Percentiles rank a stretch among this genome's conserved stretches.
Conservation (phyloP, 2,329 filamentous ascomycete species). For the Sclerotinia minor region DNA sequence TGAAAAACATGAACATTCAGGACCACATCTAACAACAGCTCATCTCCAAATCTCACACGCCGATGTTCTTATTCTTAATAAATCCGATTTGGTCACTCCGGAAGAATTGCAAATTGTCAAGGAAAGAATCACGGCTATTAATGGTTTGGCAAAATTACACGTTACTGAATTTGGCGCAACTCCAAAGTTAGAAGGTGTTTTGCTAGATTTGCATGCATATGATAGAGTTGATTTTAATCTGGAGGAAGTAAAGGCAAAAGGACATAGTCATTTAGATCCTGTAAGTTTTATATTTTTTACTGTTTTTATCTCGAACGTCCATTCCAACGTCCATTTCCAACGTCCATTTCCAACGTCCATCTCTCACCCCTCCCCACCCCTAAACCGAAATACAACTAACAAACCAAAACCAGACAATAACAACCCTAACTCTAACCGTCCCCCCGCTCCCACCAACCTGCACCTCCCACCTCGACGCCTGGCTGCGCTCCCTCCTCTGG, state of each 20-base stretch:
- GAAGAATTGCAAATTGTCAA: slow-evolving; percentile 69
- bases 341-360: not conserved
- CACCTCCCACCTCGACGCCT: slow-evolving; percentile 47
- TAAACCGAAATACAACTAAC: not conserved
- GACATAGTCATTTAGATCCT: slow-evolving; percentile 88
- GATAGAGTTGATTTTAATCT: slow-evolving; percentile 75
- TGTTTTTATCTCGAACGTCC: not conserved
- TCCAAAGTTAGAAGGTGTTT: slow-evolving; percentile 77
- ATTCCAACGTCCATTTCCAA: not conserved
- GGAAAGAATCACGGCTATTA: slow-evolving; percentile 77
- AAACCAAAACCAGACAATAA: slow-evolving; percentile 64
- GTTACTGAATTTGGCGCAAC: slow-evolving; percentile 78
- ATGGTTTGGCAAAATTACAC: slow-evolving; percentile 81
- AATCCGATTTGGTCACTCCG: slow-evolving; percentile 76
- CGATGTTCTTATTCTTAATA: slow-evolving; percentile 93
- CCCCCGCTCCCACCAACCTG: slow-evolving; percentile 58
- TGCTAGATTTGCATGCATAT: slow-evolving; percentile 92
- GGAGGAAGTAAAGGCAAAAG: slow-evolving; percentile 70
- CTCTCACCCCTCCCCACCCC: not conserved
- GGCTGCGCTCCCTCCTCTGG: slow-evolving; percentile 29
- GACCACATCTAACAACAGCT: slow-evolving; percentile 81
- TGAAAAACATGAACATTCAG: slow-evolving; percentile 45
- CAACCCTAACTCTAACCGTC: slow-evolving; percentile 73
- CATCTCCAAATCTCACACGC: slow-evolving; percentile 97
- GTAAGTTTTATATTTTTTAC: slow-evolving; percentile 49